Evolutionary conservation across 495 filamentous ascomycete genomes (phyloP).

Genomic region (Glutinoglossum americanum): DNA sequence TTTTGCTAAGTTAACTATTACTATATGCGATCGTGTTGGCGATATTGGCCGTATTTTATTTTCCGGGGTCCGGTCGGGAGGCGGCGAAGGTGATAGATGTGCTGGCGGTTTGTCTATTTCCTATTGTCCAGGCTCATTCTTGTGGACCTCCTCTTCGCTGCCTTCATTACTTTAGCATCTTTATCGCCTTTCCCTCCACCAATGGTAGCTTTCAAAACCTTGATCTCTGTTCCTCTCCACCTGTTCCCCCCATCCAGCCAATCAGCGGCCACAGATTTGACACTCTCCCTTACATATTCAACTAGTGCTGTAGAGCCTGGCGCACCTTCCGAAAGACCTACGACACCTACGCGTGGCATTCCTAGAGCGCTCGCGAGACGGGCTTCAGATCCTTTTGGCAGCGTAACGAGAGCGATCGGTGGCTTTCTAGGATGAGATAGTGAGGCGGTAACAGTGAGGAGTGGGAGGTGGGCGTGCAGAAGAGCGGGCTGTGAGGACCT

Average conservation of each 20-base stretch:
- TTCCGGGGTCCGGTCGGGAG: background rate
- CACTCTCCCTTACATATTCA: constrained; percentile 25
- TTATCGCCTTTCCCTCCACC: background rate
- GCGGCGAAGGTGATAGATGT: background rate
- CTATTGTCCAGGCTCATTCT: background rate
- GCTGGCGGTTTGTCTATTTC: background rate
- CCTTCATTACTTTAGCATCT: background rate
- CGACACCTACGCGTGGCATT: constrained; percentile 33
- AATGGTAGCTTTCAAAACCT: constrained; percentile 7
- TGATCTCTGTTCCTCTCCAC: constrained; percentile 2
- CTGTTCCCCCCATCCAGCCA: constrained; percentile 15
- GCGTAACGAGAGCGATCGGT: constrained; percentile 29
- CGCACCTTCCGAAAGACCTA: constrained; percentile 29
- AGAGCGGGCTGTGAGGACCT: constrained; percentile 26
- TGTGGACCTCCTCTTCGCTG: background rate
- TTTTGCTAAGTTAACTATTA: too few species aligned
- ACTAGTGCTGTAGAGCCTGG: constrained; percentile 27
- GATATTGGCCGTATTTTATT: background rate
- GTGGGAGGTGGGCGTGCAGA: constrained; percentile 37
- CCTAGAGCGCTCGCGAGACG: constrained; percentile 27
- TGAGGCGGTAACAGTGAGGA: constrained; percentile 30
- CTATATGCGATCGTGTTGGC: too few species aligned
- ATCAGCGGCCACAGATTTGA: constrained; percentile 18
- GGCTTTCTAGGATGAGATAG: constrained; percentile 15
- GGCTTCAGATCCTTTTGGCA: constrained; percentile 29